Conservation (phyloP, 2,329 filamentous ascomycete species). For the Talaromyces pinophilus region DNA sequence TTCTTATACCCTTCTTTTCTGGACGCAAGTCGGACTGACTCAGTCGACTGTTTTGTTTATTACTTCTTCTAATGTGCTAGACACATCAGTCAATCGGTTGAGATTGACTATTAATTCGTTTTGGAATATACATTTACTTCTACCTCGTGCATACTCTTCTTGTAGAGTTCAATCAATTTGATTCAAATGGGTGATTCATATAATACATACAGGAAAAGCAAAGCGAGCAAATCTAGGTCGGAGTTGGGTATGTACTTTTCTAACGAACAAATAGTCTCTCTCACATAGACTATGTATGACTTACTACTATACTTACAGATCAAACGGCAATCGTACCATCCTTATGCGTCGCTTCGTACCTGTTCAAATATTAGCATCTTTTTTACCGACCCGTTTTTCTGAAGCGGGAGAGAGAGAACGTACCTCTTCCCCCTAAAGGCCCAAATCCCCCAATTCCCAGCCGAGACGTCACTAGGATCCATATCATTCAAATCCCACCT, state of each 20-base stretch:
- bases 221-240: neutral
- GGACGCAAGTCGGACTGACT: neutral
- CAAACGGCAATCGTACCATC: slow-evolving; percentile 23
- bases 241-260: slow-evolving; percentile 11
- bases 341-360: slow-evolving; percentile 44
- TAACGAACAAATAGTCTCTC: neutral
- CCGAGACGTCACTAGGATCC: slow-evolving; percentile 90
- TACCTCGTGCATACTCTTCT: neutral
- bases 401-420: slow-evolving; percentile 29
- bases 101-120: slow-evolving; percentile 1
- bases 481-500: slow-evolving; percentile 96
- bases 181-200: neutral
- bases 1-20: slow-evolving; percentile 5
- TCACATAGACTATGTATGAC: neutral
- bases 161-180: neutral
- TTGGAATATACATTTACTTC: neutral
- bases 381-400: no score
- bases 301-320: neutral
- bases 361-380: slow-evolving; percentile 22
- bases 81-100: neutral
- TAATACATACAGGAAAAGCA: slow-evolving; percentile 4
- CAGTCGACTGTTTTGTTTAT: neutral
- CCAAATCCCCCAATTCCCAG: slow-evolving; percentile 97
- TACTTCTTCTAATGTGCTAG: neutral
- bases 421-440: slow-evolving; percentile 96